These are phyloP conservation scores for Penicillium italicum DNA, from an alignment of 2,329 filamentous ascomycete species.

Conservation along the genomic window DNA sequence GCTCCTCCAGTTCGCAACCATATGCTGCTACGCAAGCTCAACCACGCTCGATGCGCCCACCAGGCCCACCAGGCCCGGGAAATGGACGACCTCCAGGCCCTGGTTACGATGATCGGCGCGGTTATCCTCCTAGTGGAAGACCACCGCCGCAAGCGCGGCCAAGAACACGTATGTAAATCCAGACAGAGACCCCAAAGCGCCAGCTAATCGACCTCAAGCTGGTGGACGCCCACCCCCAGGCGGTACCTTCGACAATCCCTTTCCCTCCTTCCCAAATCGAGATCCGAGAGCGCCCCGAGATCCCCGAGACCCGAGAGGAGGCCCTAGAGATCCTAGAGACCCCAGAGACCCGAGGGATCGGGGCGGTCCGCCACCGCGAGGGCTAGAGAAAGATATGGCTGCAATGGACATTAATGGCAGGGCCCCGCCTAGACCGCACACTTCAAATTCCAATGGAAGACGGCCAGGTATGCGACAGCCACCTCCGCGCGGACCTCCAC, in stretches of 20 bases:
- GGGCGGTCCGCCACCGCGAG: constrained; percentile 33
- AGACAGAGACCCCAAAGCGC: not conserved
- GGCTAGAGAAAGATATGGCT: constrained; percentile 39
- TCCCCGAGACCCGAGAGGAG: constrained; percentile 15
- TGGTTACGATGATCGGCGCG: constrained; percentile 21
- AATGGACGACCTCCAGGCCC: constrained; percentile 29
- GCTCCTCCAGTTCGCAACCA: constrained; percentile 25
- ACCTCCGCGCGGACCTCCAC: constrained; percentile 24
- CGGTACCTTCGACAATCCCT: constrained; percentile 51
- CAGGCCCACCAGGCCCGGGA: constrained; percentile 27
- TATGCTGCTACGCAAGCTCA: constrained; percentile 27
- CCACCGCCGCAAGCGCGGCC: constrained; percentile 32
- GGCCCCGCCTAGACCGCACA: constrained; percentile 37
- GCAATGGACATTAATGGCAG: constrained; percentile 39
- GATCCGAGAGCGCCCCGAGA: not conserved
- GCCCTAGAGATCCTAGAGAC: constrained; percentile 28
- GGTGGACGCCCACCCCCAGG: constrained; percentile 31
- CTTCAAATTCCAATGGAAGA: constrained; percentile 34
- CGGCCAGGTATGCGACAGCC: constrained; percentile 31
- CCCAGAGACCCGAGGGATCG: constrained; percentile 23
- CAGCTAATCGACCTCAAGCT: constrained; percentile 13
- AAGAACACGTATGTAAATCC: constrained; percentile 33
- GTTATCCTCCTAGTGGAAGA: constrained; percentile 25
- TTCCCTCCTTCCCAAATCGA: constrained; percentile 40
- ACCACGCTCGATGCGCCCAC: constrained; percentile 33